Base-by-base conservation (phyloP, 1,284 basidiomycete genomes). In the Mycocalia duriaeana region DNA sequence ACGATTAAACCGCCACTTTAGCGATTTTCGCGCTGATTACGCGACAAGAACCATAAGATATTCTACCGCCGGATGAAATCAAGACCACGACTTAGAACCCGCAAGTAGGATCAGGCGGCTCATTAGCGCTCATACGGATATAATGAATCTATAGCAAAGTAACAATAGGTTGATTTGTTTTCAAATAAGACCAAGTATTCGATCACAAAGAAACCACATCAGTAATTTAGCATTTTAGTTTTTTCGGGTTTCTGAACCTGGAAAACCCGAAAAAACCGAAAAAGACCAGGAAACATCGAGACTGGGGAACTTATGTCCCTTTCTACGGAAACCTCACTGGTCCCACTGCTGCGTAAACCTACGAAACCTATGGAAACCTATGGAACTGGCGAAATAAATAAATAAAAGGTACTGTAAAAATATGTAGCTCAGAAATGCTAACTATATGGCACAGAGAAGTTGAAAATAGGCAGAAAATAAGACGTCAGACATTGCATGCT, bases 261-360 rank as follows among this genome's bases (percentile, higher is more conserved):
- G 14, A 34, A 44, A 44, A 44, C 42, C 42, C 31, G 42, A 26
- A 44, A 44, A 44, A 44, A 44, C 42, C 26, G n/a, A 16, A 13
- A 39, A 39, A 39, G 20, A 39, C 37, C 4, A 39, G 11, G 28
- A 44, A 44, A 44, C 26, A 3, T 25, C 8, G 42, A 19, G 22
- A 44, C 25, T 18, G 26, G 42, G 42, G 26, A 44, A 44, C 26
- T 26, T 22, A 34, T 16, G 42, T 44, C 42, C 14, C 18, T 31
- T 44, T 26, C 23, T 26, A 8, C n/a, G 19, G 42, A 44, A 44
- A 44, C 42, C 42, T 44, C 42, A 31, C 25, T 16, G 9, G 34
- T 11, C 20, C 16, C 18, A 16, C 18, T 24, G 20, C 14, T 44
- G 31, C 42, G 19, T 13, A 44, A 44, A 44, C 26, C 42, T 31